phyloP scores from a whole-genome alignment of 2,329 filamentous ascomycete species.

The Aspergillus unguis region DNA sequence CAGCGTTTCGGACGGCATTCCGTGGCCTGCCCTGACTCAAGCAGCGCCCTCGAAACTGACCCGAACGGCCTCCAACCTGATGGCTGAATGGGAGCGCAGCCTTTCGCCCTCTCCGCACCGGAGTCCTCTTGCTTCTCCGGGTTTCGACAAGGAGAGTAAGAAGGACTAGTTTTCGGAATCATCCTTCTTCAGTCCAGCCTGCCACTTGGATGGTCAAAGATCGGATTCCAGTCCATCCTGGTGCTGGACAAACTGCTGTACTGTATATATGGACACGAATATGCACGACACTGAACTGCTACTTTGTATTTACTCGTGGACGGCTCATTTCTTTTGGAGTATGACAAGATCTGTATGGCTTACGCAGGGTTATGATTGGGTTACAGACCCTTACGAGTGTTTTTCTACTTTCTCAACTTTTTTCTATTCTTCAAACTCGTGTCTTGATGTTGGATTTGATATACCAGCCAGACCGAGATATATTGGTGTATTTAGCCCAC shows the following conservation, averaged over 20 bases:
- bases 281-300: slow-evolving; percentile 14
- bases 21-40: slow-evolving; percentile 70
- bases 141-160: slow-evolving; percentile 29
- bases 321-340: slow-evolving; percentile 12
- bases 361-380: slow-evolving; percentile 34
- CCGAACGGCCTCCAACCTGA: slow-evolving; percentile 76
- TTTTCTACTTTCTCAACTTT: slow-evolving; percentile 24
- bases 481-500: no score
- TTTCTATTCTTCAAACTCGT: slow-evolving; percentile 8
- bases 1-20: slow-evolving; percentile 42
- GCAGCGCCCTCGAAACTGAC: slow-evolving; percentile 74
- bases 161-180: slow-evolving; percentile 24
- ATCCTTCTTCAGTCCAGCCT: neutral
- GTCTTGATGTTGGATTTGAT: neutral
- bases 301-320: slow-evolving; percentile 9
- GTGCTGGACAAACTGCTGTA: slow-evolving; percentile 4
- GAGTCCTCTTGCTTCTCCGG: slow-evolving; percentile 15
- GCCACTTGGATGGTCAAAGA: no score
- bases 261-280: slow-evolving; percentile 21
- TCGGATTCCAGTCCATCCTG: neutral
- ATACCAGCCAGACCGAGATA: neutral
- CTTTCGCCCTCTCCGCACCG: slow-evolving; percentile 53
- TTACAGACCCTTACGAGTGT: slow-evolving; percentile 25
- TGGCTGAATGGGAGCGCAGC: slow-evolving; percentile 88
- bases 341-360: slow-evolving; percentile 23